Evolutionary conservation across 2,329 filamentous ascomycete genomes (phyloP), one percentile per base, ranked within the genome.

Genomic region (Botrytis elliptica): DNA sequence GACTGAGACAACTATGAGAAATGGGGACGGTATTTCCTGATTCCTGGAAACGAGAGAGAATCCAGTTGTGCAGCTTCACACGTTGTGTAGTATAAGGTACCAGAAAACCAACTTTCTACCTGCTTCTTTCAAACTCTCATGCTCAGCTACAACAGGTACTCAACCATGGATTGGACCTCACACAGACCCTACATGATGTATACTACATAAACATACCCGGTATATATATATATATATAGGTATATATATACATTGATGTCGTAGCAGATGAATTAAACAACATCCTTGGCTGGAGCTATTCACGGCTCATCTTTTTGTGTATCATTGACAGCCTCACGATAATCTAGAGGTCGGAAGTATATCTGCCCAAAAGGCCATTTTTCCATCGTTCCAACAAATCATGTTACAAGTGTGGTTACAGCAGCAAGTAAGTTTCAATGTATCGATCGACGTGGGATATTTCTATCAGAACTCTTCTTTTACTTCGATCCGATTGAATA

Each of bases 311-410:
- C 7, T 55, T 44, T 36, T 18, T 63, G 70, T 60, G 16, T 68
- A 68, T 68, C 63, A 49, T 46, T 70, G 52, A 42, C 52, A 42
- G 63, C 49, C 70, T 72, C 70, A 72, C 70, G 63, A 68, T 72
- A 72, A 72, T 72, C 42, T 29, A 72, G 40, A 72, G 55, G 49
- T 59, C 44, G 36, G 60, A 72, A 44, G 70, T 57, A 60, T 46
- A 60, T 59, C 38, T 72, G 63, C 63, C 70, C 70, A 68, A 72
- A 59, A 72, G 29, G 29, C 63, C 62, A 33, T 46, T 22, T 71
- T 65, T 20, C 20, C 59, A 44, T 36, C n/a, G 20, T 44, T 40
- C 44, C 44, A 44, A 40, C 69, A 63, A 71, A 71, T 52, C 57
- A 71, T 38, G 42, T 52, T 40, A 36, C 40, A 67, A 36, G 36